phyloP scores from a whole-genome alignment of 805 yeast genomes.

The Zygosaccharomyces lentus region DNA sequence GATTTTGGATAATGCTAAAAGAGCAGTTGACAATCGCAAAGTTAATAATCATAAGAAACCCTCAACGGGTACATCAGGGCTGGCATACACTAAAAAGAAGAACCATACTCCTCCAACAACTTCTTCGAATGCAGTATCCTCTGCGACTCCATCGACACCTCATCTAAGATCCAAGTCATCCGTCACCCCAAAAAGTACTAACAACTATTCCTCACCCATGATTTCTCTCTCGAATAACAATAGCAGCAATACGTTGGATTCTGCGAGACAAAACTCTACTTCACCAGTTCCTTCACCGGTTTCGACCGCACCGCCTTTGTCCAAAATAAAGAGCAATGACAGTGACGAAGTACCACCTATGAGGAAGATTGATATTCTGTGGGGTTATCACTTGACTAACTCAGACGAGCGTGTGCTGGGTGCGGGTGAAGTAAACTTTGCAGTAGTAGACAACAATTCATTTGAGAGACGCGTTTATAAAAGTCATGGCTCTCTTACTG shows the following conservation, averaged over 20 bases:
- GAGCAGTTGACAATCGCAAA: slow-evolving; percentile 22
- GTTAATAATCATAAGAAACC: slow-evolving; percentile 12
- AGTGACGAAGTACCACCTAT: slow-evolving; percentile 39
- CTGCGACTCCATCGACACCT: slow-evolving; percentile 4
- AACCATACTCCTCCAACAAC: slow-evolving; percentile 11
- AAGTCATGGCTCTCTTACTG: slow-evolving; percentile 52
- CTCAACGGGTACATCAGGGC: slow-evolving; percentile 21
- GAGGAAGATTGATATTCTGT: slow-evolving; percentile 52
- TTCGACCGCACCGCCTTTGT: slow-evolving; percentile 1
- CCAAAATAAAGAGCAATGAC: background rate
- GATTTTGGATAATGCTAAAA: slow-evolving; percentile 31
- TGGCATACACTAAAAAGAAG: slow-evolving; percentile 22
- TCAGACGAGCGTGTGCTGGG: slow-evolving; percentile 58
- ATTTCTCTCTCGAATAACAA: background rate
- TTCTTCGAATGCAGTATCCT: slow-evolving; percentile 11
- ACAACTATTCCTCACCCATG: slow-evolving; percentile 8
- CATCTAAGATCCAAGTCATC: slow-evolving; percentile 15
- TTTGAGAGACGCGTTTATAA: slow-evolving; percentile 47
- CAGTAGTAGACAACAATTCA: slow-evolving; percentile 41
- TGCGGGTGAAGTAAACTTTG: slow-evolving; percentile 50
- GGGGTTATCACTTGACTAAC: slow-evolving; percentile 51
- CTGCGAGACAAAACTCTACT: slow-evolving; percentile 1
- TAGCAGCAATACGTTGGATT: background rate
- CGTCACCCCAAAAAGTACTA: slow-evolving; percentile 5
- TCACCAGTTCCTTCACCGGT: slow-evolving; percentile 6